Base-by-base conservation (phyloP, 495 filamentous ascomycete genomes). In the Tuber umbilicatum region DNA sequence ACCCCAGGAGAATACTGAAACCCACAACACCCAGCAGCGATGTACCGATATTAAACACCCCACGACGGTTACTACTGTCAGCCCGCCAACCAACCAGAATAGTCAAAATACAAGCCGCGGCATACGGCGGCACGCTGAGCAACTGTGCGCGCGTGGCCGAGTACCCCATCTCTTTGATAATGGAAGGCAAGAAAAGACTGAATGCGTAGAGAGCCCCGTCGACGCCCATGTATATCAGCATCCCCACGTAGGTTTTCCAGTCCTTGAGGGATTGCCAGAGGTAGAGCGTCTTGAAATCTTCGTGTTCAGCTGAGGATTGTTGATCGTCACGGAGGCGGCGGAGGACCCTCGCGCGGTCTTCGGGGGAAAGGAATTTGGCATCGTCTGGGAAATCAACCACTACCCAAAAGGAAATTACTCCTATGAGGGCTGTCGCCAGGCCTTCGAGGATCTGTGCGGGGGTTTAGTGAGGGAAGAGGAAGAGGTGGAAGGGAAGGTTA, bases 371-470 rank as follows among this genome's bases (percentile, higher is more conserved):
- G 80, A 97, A 98, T 16, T 75, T 87, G 10, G 94, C 94, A 67
- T 91, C 86, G 78, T 93, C 92, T 0, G 94, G 94, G 81, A 97
- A 97, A 80, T 98, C 93, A 77, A 92, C 88, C 2, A 98, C 93
- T 84, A 93, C 87, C 91, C 91, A 95, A 83, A 93, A 94, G 17
- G 90, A 93, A 1, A 86, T 83, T 6, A 93, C 50, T 9, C 91
- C 94, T 42, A 94, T 87, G 16, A 97, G 6, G 14, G 95, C 83
- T 0, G 93, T 97, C 5, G 89, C 84, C 0, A 95, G 84, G 0
- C 93, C 93, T 82, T 95, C 93, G 41, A 93, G 83, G 75, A 91
- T 89, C 78, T 80, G 43, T n/a, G 31, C 6, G 35, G n/a, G 39
- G n/a, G 14, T 16, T 72, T 31, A 67, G 47, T 3, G 17, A 17